These are phyloP conservation scores for Termitomyces sp. DNA, from an alignment of 768 basidiomycete genomes.

Conservation along the genomic window DNA sequence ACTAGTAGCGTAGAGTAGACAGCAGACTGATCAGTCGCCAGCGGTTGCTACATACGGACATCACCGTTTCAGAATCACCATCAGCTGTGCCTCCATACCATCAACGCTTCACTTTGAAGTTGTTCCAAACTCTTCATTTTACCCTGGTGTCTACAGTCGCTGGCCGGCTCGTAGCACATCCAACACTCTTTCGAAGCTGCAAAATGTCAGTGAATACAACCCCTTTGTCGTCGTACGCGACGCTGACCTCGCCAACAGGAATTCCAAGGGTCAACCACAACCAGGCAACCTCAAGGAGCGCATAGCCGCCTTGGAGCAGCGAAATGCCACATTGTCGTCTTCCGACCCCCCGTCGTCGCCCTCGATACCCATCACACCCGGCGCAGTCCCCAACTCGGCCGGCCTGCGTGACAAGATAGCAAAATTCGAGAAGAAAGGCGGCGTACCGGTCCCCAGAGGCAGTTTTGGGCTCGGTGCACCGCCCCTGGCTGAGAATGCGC, in stretches of 20 bases:
- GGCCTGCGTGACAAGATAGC: conserved; percentile 69
- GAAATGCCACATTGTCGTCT: conserved; percentile 31
- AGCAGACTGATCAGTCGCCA: background rate
- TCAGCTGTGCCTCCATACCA: conserved; percentile 5
- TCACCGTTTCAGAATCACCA: conserved; percentile 19
- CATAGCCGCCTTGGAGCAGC: conserved; percentile 78
- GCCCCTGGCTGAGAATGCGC: conserved; percentile 45
- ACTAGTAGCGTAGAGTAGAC: conserved; percentile 16
- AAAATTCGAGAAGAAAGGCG: conserved; percentile 77
- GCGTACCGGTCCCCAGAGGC: conserved; percentile 70
- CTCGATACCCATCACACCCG: conserved; percentile 16
- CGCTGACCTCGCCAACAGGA: conserved; percentile 17
- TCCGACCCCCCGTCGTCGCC: conserved; percentile 25
- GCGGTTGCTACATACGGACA: conserved; percentile 14
- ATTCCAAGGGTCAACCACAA: conserved; percentile 30
- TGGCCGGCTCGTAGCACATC: conserved; percentile 25
- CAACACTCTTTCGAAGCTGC: conserved; percentile 13
- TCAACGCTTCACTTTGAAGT: background rate
- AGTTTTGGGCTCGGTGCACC: conserved; percentile 71
- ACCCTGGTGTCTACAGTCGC: conserved; percentile 22
- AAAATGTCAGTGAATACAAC: conserved; percentile 17
- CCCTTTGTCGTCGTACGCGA: conserved; percentile 1
- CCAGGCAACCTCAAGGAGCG: conserved; percentile 73
- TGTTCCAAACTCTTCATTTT: conserved; percentile 14
- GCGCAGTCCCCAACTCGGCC: conserved; percentile 24